phyloP scores from a whole-genome alignment of 1,284 basidiomycete genomes.

The Thelephora terrestris region DNA sequence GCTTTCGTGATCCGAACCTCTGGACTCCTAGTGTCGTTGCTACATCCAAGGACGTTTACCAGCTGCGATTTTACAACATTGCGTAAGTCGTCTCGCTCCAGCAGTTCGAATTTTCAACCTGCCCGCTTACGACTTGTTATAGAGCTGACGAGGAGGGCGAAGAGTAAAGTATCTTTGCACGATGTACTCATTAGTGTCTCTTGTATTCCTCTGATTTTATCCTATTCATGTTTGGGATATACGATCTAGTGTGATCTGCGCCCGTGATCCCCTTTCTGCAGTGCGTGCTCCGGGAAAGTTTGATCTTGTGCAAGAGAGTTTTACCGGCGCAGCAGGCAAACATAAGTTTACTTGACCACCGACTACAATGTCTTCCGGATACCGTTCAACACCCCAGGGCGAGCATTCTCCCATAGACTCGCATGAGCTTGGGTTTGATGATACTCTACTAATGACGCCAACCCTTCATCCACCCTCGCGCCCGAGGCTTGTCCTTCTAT shows the following conservation, averaged over 20 bases:
- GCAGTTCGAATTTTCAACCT: neutral
- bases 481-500: neutral
- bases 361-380: too few species aligned
- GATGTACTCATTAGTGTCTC: too few species aligned
- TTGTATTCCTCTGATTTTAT: too few species aligned
- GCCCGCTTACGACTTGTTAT: neutral
- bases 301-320: too few species aligned
- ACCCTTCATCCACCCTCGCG: neutral
- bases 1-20: neutral
- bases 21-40: constrained; percentile 60
- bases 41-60: constrained; percentile 81
- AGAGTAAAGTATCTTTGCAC: neutral
- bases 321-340: too few species aligned
- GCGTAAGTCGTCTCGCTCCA: constrained; percentile 43
- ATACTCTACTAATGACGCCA: neutral
- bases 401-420: too few species aligned
- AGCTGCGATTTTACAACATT: constrained; percentile 92
- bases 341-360: too few species aligned
- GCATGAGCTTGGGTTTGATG: neutral
- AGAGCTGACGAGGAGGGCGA: neutral
- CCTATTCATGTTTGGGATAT: too few species aligned
- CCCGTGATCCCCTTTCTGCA: too few species aligned
- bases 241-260: too few species aligned
- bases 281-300: too few species aligned
- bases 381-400: too few species aligned